Evolutionary conservation across 2,329 filamentous ascomycete species (phyloP).

Genomic region (Pseudogymnoascus sp.): DNA sequence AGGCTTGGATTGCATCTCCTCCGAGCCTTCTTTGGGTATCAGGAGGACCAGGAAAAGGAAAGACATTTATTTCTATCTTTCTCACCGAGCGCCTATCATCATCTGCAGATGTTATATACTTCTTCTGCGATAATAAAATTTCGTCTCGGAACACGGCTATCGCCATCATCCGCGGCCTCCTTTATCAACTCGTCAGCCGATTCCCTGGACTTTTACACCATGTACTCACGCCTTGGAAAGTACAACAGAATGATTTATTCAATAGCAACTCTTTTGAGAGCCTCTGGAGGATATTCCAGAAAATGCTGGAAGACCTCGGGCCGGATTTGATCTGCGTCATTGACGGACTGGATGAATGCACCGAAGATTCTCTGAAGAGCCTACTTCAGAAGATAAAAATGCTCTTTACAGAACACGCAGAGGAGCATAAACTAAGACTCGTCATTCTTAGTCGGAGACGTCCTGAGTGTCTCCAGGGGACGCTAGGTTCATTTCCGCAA

Average conservation of each 20-base stretch:
- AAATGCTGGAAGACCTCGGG: conserved; percentile 20
- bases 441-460: neutral
- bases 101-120: conserved; percentile 20
- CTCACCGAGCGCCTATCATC: neutral
- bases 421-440: neutral
- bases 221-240: conserved; percentile 13
- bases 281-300: conserved; percentile 23
- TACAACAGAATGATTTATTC: conserved; percentile 12
- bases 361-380: conserved; percentile 15
- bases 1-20: conserved; percentile 21
- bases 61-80: conserved; percentile 30
- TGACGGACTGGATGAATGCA: conserved; percentile 28
- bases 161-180: conserved; percentile 37
- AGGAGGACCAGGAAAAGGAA: conserved; percentile 33
- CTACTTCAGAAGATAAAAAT: conserved; percentile 13
- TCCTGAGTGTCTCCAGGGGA: conserved; percentile 7
- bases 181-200: conserved; percentile 32
- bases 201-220: conserved; percentile 13
- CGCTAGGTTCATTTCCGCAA: conserved; percentile 7
- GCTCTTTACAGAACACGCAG: conserved; percentile 13
- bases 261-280: conserved; percentile 18
- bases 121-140: conserved; percentile 40
- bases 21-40: conserved; percentile 29
- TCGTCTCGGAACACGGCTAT: conserved; percentile 32
- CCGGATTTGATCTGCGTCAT: conserved; percentile 22